These are phyloP conservation scores for Hanseniaspora sp. DNA, from an alignment of 1,139 yeast genomes.

Conservation along the genomic window DNA sequence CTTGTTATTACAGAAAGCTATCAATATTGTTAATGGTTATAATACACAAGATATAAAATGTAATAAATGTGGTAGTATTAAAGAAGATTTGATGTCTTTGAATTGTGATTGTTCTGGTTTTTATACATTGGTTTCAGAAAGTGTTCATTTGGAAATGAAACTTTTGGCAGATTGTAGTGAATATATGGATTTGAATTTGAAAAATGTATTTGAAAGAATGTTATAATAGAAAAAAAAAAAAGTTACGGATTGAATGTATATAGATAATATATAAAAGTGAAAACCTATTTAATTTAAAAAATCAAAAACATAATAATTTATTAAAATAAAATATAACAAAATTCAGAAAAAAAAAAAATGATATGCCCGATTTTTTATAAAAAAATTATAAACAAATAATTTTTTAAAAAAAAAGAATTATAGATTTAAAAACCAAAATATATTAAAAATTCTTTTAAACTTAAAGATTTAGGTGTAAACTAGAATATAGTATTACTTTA, in stretches of 20 bases:
- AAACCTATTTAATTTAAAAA: not conserved
- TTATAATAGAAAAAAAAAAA: not conserved
- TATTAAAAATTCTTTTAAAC: too few relatives aligned
- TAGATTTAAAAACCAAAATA: too few relatives aligned
- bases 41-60: conserved; percentile 77
- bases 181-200: conserved; percentile 2
- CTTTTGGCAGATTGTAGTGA: conserved; percentile 11
- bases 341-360: too few relatives aligned
- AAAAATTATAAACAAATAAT: too few relatives aligned
- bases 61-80: conserved; percentile 57
- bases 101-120: conserved; percentile 80
- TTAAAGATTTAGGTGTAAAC: too few relatives aligned
- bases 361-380: too few relatives aligned
- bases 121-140: not conserved
- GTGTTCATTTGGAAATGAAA: not conserved
- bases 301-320: too few relatives aligned
- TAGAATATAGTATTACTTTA: too few relatives aligned
- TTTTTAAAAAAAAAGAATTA: too few relatives aligned
- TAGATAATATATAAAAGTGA: not conserved
- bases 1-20: conserved; percentile 54
- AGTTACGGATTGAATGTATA: not conserved
- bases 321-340: too few relatives aligned
- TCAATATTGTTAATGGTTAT: conserved; percentile 46
- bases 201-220: not conserved
- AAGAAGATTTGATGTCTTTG: conserved; percentile 57